A percentile compares a stretch with the other conserved stretches of the same genome.
Conservation (phyloP, 2,329 filamentous ascomycete species). For the Neonectria coccinea region DNA sequence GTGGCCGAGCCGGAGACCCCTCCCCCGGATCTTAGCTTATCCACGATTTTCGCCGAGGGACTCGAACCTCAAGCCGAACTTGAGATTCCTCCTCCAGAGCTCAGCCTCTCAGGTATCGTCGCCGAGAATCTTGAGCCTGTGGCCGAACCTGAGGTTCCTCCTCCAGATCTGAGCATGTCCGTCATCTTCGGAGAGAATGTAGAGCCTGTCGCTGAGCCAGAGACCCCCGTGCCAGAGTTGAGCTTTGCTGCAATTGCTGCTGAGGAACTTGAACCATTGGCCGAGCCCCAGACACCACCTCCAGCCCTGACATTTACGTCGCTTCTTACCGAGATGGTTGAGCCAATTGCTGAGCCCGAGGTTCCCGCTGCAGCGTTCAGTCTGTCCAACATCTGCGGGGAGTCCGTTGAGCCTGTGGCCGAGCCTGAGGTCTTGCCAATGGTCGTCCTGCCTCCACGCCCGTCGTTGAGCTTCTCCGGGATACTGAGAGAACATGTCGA, state of each 20-base stretch:
- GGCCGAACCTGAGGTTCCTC: conserved; percentile 11
- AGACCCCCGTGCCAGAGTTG: conserved; percentile 24
- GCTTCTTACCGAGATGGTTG: conserved; percentile 16
- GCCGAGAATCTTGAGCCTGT: conserved; percentile 42
- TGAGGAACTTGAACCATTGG: conserved; percentile 13
- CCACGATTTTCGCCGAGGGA: conserved; percentile 42
- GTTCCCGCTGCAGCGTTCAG: conserved; percentile 28
- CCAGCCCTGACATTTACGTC: conserved; percentile 5
- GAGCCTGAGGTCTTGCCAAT: neutral
- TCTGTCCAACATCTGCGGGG: conserved; percentile 40
- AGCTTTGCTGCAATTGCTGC: conserved; percentile 36
- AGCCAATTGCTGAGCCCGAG: conserved; percentile 34
- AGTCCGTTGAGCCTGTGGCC: conserved; percentile 50
- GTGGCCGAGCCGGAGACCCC: conserved; percentile 43
- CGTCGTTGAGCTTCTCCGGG: conserved; percentile 40
- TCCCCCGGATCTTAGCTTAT: conserved; percentile 43
- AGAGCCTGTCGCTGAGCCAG: conserved; percentile 42
- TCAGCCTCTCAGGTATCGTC: conserved; percentile 45
- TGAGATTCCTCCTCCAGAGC: conserved; percentile 39
- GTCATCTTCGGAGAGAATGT: conserved; percentile 1
- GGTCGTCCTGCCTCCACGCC: conserved; percentile 23
- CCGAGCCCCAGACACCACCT: conserved; percentile 1
- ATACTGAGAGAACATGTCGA: conserved; percentile 50
- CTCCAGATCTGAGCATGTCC: conserved; percentile 8
- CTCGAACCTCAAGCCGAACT: conserved; percentile 47